A percentile compares a stretch with the other conserved stretches of the same genome.
Conservation (phyloP, 2,329 filamentous ascomycete genomes). For the Ilyonectria sp. region DNA sequence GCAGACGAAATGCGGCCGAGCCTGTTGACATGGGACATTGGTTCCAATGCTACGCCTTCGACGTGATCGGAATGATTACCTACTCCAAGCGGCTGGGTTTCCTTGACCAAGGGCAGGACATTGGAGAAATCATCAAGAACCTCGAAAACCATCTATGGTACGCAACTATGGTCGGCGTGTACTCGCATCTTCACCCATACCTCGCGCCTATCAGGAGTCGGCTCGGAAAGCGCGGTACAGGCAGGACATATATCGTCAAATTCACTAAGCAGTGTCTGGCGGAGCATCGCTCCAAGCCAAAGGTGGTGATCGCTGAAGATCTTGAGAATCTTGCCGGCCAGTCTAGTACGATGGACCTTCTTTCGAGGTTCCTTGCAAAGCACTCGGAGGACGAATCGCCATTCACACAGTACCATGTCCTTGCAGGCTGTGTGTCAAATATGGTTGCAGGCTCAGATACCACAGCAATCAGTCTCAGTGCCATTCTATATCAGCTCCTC, state of each 20-base stretch:
- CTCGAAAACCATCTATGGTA: conserved; percentile 13
- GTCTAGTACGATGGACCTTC: conserved; percentile 1
- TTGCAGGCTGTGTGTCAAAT: conserved; percentile 6
- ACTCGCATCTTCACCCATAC: conserved; percentile 1
- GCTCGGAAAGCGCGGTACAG: background rate
- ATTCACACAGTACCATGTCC: conserved; percentile 11
- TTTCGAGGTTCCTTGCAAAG: conserved; percentile 12
- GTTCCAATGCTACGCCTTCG: conserved; percentile 25
- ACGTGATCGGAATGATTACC: conserved; percentile 13
- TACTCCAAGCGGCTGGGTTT: conserved; percentile 17
- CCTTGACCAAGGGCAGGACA: conserved; percentile 9
- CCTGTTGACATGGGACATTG: conserved; percentile 16
- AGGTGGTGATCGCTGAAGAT: background rate
- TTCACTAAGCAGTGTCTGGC: conserved; percentile 13
- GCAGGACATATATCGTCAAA: conserved; percentile 7
- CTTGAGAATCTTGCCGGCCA: background rate
- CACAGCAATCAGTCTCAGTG: no score
- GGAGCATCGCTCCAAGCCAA: conserved; percentile 9
- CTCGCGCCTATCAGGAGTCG: conserved; percentile 5
- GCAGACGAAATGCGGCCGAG: background rate
- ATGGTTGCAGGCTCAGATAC: conserved; percentile 18
- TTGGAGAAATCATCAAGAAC: conserved; percentile 11
- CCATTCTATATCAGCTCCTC: no score
- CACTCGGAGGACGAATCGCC: background rate
- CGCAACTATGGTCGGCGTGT: conserved; percentile 5